phyloP scores from a whole-genome alignment of 2,329 filamentous ascomycete species.

The Ophiostoma pallidulum region DNA sequence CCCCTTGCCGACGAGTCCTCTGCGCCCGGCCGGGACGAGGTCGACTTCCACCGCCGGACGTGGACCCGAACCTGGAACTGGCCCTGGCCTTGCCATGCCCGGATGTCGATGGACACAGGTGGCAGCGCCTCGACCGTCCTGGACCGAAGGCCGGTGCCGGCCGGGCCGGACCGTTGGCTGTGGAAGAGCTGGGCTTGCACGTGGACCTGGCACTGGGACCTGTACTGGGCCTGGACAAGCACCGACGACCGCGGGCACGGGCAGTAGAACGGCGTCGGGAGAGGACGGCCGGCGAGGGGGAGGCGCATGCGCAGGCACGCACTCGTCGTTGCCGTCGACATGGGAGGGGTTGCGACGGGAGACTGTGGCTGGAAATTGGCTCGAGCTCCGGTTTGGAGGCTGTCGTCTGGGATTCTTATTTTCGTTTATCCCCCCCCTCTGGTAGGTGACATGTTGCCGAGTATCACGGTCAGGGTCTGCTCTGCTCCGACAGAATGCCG shows the following conservation, averaged over 20 bases:
- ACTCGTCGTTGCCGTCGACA: background rate
- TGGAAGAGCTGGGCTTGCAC: background rate
- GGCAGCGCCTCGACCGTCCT: background rate
- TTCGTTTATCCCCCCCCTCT: no score
- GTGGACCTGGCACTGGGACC: background rate
- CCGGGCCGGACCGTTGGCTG: background rate
- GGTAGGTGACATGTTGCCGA: no score
- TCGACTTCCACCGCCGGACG: conserved; percentile 1
- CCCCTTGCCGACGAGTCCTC: no score
- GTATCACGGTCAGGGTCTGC: no score
- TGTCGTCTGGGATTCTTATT: no score
- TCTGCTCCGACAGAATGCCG: no score
- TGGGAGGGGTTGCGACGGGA: background rate
- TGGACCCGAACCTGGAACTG: no score
- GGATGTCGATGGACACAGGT: background rate
- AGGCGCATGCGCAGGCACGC: background rate
- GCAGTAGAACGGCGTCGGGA: background rate
- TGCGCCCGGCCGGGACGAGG: no score
- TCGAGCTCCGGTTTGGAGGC: background rate
- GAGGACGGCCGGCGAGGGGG: background rate
- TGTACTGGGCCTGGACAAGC: background rate
- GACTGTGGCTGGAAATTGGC: background rate
- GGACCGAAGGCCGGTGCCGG: background rate
- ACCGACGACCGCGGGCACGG: background rate
- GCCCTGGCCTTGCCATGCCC: background rate